A percentile compares a stretch with the other conserved stretches of the same genome.
Conservation (phyloP, 495 filamentous ascomycete genomes). For the Xylaria acuta region DNA sequence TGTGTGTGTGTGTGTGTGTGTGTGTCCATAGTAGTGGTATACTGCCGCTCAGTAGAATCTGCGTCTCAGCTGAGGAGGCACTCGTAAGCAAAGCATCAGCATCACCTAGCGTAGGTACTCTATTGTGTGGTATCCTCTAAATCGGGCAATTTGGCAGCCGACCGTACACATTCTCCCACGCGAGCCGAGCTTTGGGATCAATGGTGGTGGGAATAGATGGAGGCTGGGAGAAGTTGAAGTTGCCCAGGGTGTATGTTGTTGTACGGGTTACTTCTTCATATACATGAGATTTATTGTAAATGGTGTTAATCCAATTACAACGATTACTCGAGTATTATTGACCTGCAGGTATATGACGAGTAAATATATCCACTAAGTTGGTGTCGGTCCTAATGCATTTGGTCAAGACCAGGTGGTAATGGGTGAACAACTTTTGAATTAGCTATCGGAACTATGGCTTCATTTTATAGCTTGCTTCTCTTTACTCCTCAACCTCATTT, state of each 20-base stretch:
- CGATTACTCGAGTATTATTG: not conserved
- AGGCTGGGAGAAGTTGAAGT: too few species aligned
- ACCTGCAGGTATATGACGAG: not conserved
- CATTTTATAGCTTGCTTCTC: not conserved
- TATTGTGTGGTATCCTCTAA: not conserved
- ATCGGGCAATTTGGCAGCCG: not conserved
- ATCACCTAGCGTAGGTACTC: not conserved
- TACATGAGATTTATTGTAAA: not conserved
- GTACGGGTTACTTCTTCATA: not conserved
- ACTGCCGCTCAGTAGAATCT: not conserved
- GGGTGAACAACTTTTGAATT: not conserved
- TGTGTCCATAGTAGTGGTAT: not conserved
- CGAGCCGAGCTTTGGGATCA: not conserved
- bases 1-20: too few species aligned
- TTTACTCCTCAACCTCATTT: not conserved
- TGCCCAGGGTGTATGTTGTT: not conserved
- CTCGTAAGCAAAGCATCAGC: not conserved
- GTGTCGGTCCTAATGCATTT: not conserved
- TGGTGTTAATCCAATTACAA: not conserved
- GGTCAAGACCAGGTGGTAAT: not conserved
- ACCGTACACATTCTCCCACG: not conserved
- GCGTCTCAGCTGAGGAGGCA: too few species aligned
- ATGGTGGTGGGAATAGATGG: not conserved
- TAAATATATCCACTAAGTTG: not conserved
- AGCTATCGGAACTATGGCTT: not conserved